Evolutionary conservation across 495 filamentous ascomycete genomes (phyloP).

Genomic region (Platismatia glauca): DNA sequence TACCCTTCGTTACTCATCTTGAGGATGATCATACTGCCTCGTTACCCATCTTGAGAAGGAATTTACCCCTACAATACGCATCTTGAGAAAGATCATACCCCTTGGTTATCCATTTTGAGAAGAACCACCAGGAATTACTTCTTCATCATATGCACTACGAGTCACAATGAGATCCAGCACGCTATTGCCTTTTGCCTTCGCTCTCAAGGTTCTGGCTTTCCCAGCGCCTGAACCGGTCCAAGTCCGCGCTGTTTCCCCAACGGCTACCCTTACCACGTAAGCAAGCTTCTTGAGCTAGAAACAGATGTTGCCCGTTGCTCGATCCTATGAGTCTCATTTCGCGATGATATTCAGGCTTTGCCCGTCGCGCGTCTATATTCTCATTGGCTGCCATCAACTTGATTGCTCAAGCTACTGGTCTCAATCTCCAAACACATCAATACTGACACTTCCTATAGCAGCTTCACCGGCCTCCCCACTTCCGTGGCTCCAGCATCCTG

Average conservation of each 20-base stretch:
- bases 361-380: background rate
- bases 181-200: background rate
- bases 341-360: background rate
- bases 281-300: background rate
- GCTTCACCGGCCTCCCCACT: constrained; percentile 12
- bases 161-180: background rate
- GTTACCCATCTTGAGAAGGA: background rate
- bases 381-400: background rate
- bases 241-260: background rate
- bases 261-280: constrained; percentile 4
- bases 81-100: background rate
- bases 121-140: too few relatives aligned
- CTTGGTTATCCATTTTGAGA: background rate
- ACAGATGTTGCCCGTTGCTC: background rate
- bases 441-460: background rate
- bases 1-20: too few relatives aligned
- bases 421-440: background rate
- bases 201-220: constrained; percentile 1
- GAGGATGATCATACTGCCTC: background rate
- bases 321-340: background rate
- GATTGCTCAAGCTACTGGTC: background rate
- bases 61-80: background rate
- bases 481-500: constrained; percentile 4
- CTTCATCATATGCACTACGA: background rate
- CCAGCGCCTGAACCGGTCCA: constrained; percentile 9